A percentile compares a stretch with the other conserved stretches of the same genome.
phyloP scores from a whole-genome alignment of 371 early-diverging fungal genomes.

The Apophysomyces variabilis region DNA sequence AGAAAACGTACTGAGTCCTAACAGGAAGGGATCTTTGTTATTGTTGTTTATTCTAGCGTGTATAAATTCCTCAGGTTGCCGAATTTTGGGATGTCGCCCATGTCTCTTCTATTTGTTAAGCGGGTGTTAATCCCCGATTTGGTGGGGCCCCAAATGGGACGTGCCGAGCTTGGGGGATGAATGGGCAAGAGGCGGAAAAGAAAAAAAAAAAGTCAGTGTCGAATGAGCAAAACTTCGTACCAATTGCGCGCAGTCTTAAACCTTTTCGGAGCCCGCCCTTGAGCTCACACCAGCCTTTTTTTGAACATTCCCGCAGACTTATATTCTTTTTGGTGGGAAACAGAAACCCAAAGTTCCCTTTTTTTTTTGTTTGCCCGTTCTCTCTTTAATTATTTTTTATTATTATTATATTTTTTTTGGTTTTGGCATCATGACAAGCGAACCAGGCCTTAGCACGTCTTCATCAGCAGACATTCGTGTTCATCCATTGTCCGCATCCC shows the following conservation, averaged over 20 bases:
- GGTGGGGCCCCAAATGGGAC: background rate
- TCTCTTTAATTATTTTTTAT: slow-evolving; percentile 1
- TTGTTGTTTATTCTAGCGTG: too few relatives aligned
- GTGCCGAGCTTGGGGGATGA: background rate
- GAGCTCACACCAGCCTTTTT: background rate
- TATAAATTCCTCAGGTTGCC: background rate
- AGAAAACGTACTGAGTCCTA: too few relatives aligned
- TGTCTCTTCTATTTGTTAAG: background rate
- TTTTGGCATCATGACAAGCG: slow-evolving; percentile 26
- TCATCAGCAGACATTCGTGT: slow-evolving; percentile 25
- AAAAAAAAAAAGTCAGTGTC: too few relatives aligned
- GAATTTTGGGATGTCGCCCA: background rate
- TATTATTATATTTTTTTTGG: slow-evolving; percentile 12
- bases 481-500: slow-evolving; percentile 36
- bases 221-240: background rate
- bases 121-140: background rate
- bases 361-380: slow-evolving; percentile 15
- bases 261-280: slow-evolving; percentile 1
- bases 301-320: slow-evolving; percentile 27
- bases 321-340: slow-evolving; percentile 3
- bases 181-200: background rate
- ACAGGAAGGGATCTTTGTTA: too few relatives aligned
- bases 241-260: slow-evolving; percentile 9
- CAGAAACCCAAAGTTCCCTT: slow-evolving; percentile 1
- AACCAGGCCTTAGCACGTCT: slow-evolving; percentile 20